Conservation (phyloP, 2,329 filamentous ascomycete species). For the Ophiocordyceps unilateralis region DNA sequence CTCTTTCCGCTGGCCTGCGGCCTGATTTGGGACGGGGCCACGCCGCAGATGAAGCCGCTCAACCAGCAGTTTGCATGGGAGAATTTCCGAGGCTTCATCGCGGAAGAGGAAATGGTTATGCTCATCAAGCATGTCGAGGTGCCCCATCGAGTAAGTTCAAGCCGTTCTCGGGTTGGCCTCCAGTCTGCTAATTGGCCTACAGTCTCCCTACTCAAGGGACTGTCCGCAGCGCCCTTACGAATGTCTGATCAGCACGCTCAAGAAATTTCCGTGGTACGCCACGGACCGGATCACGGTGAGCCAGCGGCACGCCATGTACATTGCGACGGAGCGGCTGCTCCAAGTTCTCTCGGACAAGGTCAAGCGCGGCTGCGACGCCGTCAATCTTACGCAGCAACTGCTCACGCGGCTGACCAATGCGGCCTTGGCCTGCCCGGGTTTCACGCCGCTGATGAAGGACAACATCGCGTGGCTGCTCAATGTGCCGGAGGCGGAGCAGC, state of each 20-base stretch:
- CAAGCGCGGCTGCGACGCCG: conserved; percentile 17
- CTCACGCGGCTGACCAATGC: conserved; percentile 33
- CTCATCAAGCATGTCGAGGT: conserved; percentile 45
- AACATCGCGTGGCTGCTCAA: conserved; percentile 29
- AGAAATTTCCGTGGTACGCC: conserved; percentile 46
- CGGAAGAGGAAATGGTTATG: conserved; percentile 45
- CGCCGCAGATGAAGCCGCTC: conserved; percentile 21
- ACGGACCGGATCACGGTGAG: conserved; percentile 37
- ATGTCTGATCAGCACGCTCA: conserved; percentile 44
- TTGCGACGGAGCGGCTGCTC: conserved; percentile 31
- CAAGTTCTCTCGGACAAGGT: conserved; percentile 25
- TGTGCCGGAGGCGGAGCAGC: conserved; percentile 17
- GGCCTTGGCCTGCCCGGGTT: conserved; percentile 40
- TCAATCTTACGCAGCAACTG: conserved; percentile 34
- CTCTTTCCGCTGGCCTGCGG: conserved; percentile 42
- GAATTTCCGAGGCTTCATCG: conserved; percentile 42
- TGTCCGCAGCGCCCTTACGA: conserved; percentile 50
- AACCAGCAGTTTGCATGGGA: conserved; percentile 25
- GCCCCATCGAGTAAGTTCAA: conserved; percentile 37
- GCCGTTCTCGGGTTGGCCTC: too few relatives aligned
- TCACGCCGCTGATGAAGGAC: conserved; percentile 44
- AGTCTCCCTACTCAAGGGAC: conserved; percentile 42
- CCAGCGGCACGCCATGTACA: conserved; percentile 36
- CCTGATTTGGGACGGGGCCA: conserved; percentile 33
- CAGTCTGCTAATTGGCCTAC: not conserved